Percentiles rank a stretch among this genome's conserved stretches.
Conservation (phyloP, 2,329 filamentous ascomycete species). For the Sordariomycetes sp. region DNA sequence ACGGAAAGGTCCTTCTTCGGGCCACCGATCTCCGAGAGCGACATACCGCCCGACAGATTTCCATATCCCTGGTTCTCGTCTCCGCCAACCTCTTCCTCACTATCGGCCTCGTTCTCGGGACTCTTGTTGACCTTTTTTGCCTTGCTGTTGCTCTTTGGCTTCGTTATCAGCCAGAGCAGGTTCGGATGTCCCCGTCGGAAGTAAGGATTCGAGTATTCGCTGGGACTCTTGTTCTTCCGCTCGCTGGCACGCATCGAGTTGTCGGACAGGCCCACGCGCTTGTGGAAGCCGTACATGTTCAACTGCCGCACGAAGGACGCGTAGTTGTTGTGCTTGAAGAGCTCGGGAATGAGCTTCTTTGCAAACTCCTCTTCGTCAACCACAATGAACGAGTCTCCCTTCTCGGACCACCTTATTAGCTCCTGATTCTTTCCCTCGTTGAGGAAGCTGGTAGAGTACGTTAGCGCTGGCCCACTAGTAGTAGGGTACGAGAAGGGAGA, state of each 20-base stretch:
- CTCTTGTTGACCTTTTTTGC: conserved; percentile 49
- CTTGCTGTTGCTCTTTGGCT: conserved; percentile 66
- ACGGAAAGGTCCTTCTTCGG: conserved; percentile 62
- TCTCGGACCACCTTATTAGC: conserved; percentile 91
- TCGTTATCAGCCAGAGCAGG: conserved; percentile 90
- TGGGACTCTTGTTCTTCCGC: conserved; percentile 92
- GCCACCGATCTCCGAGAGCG: conserved; percentile 12
- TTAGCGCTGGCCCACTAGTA: conserved; percentile 9
- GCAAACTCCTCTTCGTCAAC: conserved; percentile 97
- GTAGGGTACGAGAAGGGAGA: background rate
- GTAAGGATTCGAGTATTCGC: conserved; percentile 95
- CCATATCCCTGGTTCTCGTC: conserved; percentile 20
- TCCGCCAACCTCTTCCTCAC: conserved; percentile 35
- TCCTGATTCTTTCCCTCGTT: conserved; percentile 83
- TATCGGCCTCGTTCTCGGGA: conserved; percentile 58
- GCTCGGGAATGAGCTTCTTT: conserved; percentile 88
- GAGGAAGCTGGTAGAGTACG: conserved; percentile 57
- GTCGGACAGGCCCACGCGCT: conserved; percentile 83
- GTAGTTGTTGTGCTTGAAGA: conserved; percentile 99
- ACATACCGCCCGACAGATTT: conserved; percentile 4
- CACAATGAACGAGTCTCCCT: conserved; percentile 92
- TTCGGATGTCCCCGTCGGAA: conserved; percentile 90
- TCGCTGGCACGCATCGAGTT: conserved; percentile 97
- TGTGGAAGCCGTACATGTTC: conserved; percentile 98
- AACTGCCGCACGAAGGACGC: conserved; percentile 90